Conservation (phyloP, 2,329 filamentous ascomycete genomes). For the Colletotrichum sp. region DNA sequence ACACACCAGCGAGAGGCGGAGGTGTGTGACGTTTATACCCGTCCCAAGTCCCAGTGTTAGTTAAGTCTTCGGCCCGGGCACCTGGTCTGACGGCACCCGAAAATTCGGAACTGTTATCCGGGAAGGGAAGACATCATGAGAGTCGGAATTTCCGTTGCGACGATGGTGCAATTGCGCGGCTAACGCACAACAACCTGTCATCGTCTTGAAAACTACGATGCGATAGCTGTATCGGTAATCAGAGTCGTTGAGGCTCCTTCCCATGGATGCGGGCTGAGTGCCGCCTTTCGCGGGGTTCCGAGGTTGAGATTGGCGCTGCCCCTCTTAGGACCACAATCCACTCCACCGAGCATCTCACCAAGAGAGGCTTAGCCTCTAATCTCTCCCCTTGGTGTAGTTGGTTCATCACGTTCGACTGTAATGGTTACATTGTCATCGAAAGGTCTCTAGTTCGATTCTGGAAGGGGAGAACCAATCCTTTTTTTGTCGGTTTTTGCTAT, state of each 20-base stretch:
- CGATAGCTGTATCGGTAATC: not conserved
- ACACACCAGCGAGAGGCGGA: not conserved
- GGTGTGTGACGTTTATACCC: conserved; percentile 1
- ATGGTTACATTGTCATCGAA: not conserved
- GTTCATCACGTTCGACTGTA: not conserved
- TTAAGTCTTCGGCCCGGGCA: conserved; percentile 7
- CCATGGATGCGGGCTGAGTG: not conserved
- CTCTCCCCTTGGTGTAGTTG: not conserved
- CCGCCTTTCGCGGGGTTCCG: not conserved
- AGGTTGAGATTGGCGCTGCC: not conserved
- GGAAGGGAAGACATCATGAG: not conserved
- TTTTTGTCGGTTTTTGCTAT: not conserved
- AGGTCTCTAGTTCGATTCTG: not conserved
- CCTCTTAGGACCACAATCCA: not conserved
- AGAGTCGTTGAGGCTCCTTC: not conserved
- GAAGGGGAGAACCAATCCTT: not conserved
- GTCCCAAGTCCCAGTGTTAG: not conserved
- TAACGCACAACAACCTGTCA: not conserved
- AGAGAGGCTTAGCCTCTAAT: not conserved
- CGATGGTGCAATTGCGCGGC: not conserved
- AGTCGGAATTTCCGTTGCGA: not conserved
- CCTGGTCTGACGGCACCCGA: not conserved
- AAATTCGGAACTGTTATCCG: not conserved
- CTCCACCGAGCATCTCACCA: not conserved
- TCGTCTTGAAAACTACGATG: not conserved